A percentile compares a stretch with the other conserved stretches of the same genome.
Evolutionary conservation across 2,329 filamentous ascomycete genomes (phyloP).

Genomic region (Pseudocercospora eumusae): DNA sequence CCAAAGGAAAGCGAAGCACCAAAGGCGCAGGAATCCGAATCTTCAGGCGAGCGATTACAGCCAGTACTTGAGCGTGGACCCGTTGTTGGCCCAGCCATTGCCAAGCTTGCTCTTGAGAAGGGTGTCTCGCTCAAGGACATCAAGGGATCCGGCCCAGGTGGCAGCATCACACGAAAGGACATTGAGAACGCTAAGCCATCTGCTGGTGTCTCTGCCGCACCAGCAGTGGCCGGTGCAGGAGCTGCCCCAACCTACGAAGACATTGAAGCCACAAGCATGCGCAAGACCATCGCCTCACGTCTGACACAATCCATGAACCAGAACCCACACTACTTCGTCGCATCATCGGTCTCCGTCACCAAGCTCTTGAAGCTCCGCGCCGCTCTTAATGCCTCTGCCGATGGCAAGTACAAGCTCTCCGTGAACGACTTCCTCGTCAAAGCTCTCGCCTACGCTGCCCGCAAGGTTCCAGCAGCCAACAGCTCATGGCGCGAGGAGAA

Average conservation of each 20-base stretch:
- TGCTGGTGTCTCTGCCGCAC: conserved; percentile 42
- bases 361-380: conserved; percentile 96
- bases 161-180: conserved; percentile 87
- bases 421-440: conserved; percentile 99
- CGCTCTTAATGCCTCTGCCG: conserved; percentile 82
- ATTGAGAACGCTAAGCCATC: conserved; percentile 79
- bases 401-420: conserved; percentile 98
- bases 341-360: conserved; percentile 82
- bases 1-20: conserved; percentile 55
- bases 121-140: conserved; percentile 73
- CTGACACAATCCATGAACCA: conserved; percentile 85
- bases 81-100: conserved; percentile 69
- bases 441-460: conserved; percentile 82
- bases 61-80: conserved; percentile 80
- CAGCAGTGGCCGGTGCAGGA: conserved; percentile 54
- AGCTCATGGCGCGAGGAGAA: conserved; percentile 81
- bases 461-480: conserved; percentile 95
- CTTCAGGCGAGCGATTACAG: conserved; percentile 75
- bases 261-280: conserved; percentile 83
- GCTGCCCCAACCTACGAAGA: conserved; percentile 74
- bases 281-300: conserved; percentile 93
- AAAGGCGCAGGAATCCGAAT: conserved; percentile 68
- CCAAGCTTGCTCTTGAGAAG: conserved; percentile 81
- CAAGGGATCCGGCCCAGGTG: conserved; percentile 84
- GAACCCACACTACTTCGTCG: conserved; percentile 98